Conservation (phyloP, 176 grass and related monocot species). For the Alloteropsis semialata region DNA sequence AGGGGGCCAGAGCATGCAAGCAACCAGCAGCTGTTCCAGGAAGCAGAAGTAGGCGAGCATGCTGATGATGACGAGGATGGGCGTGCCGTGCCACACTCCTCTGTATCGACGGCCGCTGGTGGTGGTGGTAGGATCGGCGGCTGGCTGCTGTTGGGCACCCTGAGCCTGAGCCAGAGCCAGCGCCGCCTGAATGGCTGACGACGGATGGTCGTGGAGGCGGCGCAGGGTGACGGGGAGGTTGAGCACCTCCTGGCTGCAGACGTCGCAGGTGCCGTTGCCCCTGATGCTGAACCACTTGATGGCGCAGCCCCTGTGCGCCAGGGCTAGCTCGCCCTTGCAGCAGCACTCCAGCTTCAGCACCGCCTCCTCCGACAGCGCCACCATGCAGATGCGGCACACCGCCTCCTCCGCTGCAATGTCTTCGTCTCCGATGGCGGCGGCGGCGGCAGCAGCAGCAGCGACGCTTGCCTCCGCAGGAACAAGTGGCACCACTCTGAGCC, state of each 20-base stretch:
- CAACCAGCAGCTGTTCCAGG: conserved; percentile 66
- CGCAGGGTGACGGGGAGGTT: conserved; percentile 72
- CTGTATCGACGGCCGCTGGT: neutral
- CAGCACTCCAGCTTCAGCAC: conserved; percentile 66
- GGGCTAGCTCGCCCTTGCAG: conserved; percentile 73
- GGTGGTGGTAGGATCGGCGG: neutral
- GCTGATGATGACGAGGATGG: conserved; percentile 50
- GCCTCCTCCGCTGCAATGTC: conserved; percentile 49
- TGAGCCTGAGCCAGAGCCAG: neutral
- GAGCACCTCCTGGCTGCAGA: conserved; percentile 57
- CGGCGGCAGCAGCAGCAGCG: too few relatives aligned
- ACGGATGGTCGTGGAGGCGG: neutral
- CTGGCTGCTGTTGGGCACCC: neutral
- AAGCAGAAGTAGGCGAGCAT: conserved; percentile 79
- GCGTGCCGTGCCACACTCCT: conserved; percentile 41
- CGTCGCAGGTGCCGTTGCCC: conserved; percentile 66
- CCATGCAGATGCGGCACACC: conserved; percentile 72
- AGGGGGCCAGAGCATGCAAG: neutral
- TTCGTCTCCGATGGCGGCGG: too few relatives aligned
- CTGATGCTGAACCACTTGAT: conserved; percentile 78
- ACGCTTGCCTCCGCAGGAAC: neutral
- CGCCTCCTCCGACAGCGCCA: conserved; percentile 39
- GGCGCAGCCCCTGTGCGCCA: conserved; percentile 59
- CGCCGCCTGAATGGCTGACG: neutral
- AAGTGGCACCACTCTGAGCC: neutral